phyloP scores from a whole-genome alignment of 2,329 filamentous ascomycete species.

The Kalaharituber pfeilii region DNA sequence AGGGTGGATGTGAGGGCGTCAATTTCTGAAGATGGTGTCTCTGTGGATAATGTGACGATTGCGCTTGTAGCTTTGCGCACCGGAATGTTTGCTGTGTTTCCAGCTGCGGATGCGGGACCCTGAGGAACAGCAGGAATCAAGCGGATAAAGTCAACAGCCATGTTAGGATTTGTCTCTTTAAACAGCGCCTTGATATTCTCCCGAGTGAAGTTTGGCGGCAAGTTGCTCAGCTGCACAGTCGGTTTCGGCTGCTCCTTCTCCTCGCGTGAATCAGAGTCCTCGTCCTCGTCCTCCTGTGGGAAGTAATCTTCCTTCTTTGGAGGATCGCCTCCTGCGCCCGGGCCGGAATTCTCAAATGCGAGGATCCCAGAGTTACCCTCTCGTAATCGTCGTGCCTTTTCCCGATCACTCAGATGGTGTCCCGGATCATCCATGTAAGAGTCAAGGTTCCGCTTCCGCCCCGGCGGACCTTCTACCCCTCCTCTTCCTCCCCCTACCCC shows the following conservation, averaged over 20 bases:
- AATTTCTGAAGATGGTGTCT: conserved; percentile 68
- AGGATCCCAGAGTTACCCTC: conserved; percentile 17
- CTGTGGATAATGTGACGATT: conserved; percentile 62
- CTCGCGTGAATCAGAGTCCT: conserved; percentile 26
- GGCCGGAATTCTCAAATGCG: conserved; percentile 20
- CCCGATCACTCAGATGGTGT: conserved; percentile 10
- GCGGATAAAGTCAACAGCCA: conserved; percentile 56
- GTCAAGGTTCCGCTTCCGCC: conserved; percentile 14
- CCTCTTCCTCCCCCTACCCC: conserved; percentile 6
- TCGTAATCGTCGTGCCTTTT: conserved; percentile 13
- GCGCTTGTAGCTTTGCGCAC: conserved; percentile 57
- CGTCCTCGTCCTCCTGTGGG: conserved; percentile 20
- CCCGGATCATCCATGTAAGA: conserved; percentile 9
- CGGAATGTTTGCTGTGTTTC: conserved; percentile 30
- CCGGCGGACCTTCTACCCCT: conserved; percentile 1
- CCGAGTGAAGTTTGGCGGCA: conserved; percentile 43
- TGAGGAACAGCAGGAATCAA: conserved; percentile 41
- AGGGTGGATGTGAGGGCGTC: conserved; percentile 60
- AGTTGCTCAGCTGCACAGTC: conserved; percentile 42
- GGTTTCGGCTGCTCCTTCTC: conserved; percentile 34
- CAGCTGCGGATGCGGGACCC: conserved; percentile 24
- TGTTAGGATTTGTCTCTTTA: conserved; percentile 26
- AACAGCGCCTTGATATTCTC: conserved; percentile 14
- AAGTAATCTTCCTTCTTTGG: conserved; percentile 11
- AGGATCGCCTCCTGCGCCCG: conserved; percentile 1